These are phyloP conservation scores for Colletotrichum liaoningense DNA, from an alignment of 2,329 filamentous ascomycete species.

Conservation along the genomic window DNA sequence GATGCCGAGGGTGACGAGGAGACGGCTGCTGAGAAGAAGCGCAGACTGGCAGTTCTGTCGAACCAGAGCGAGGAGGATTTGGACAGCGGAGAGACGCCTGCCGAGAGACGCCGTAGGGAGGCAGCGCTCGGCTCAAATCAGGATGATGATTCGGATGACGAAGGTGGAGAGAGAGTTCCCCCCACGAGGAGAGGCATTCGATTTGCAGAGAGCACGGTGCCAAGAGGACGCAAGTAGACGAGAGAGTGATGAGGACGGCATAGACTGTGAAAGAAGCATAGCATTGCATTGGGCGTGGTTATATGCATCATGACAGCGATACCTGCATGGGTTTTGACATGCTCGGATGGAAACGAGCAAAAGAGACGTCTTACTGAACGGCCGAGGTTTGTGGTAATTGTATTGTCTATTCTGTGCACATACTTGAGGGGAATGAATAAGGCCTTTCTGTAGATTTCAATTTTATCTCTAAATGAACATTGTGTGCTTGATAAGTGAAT, in stretches of 20 bases:
- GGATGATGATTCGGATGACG: constrained; percentile 67
- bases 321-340: constrained; percentile 6
- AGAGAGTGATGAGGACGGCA: not conserved
- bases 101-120: constrained; percentile 78
- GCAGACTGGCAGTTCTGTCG: constrained; percentile 68
- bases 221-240: constrained; percentile 36
- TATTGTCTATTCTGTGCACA: constrained; percentile 28
- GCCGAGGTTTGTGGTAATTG: constrained; percentile 30
- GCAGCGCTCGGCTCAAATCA: constrained; percentile 75
- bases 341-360: constrained; percentile 15
- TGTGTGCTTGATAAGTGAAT: not conserved
- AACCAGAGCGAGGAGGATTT: constrained; percentile 54
- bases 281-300: constrained; percentile 24
- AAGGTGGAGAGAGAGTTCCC: constrained; percentile 65
- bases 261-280: constrained; percentile 25
- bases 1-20: constrained; percentile 57
- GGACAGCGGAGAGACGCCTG: constrained; percentile 74
- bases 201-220: constrained; percentile 63
- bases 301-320: constrained; percentile 31
- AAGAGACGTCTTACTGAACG: constrained; percentile 5
- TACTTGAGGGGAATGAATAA: constrained; percentile 1
- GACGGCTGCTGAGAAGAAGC: constrained; percentile 76
- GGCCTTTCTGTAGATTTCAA: constrained; percentile 1
- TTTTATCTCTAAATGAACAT: not conserved
- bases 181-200: constrained; percentile 67